Percentiles rank a stretch among this genome's conserved stretches.
phyloP scores from a whole-genome alignment of 2,329 filamentous ascomycete genomes.

The Diaporthe humulicola region DNA sequence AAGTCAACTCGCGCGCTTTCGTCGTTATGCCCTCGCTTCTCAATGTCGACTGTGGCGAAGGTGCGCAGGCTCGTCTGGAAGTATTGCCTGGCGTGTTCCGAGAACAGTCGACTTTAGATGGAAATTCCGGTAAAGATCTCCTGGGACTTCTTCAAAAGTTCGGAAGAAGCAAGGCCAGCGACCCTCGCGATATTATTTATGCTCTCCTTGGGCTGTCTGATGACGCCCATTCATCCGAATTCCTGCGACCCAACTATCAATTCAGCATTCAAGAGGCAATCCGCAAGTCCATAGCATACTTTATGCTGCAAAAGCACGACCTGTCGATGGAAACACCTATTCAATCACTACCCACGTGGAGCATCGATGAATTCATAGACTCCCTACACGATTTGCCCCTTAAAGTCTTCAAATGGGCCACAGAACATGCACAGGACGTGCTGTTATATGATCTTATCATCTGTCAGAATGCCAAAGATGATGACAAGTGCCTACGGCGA shows the following conservation, averaged over 20 bases:
- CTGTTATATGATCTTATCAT: not conserved
- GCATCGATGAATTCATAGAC: not conserved
- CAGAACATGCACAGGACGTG: not conserved
- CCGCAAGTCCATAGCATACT: not conserved
- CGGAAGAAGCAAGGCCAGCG: not conserved
- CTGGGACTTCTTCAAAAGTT: not conserved
- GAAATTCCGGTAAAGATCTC: not conserved
- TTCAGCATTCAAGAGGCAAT: not conserved
- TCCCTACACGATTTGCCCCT: not conserved
- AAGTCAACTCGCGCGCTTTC: not conserved
- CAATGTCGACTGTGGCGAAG: fast-evolving
- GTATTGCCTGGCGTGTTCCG: not conserved
- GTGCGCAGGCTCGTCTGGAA: not conserved
- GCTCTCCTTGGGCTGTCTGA: not conserved
- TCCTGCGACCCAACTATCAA: not conserved
- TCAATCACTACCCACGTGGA: not conserved
- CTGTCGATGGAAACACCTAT: not conserved
- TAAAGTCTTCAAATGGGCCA: not conserved
- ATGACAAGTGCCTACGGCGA: not conserved
- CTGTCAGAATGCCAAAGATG: not conserved
- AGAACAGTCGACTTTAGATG: not conserved
- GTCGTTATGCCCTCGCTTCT: not conserved
- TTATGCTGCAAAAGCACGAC: not conserved
- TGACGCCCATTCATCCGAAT: not conserved
- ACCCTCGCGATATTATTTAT: not conserved